Conservation (phyloP, 2,329 filamentous ascomycete species). For the Tolypocladium inflatum region DNA sequence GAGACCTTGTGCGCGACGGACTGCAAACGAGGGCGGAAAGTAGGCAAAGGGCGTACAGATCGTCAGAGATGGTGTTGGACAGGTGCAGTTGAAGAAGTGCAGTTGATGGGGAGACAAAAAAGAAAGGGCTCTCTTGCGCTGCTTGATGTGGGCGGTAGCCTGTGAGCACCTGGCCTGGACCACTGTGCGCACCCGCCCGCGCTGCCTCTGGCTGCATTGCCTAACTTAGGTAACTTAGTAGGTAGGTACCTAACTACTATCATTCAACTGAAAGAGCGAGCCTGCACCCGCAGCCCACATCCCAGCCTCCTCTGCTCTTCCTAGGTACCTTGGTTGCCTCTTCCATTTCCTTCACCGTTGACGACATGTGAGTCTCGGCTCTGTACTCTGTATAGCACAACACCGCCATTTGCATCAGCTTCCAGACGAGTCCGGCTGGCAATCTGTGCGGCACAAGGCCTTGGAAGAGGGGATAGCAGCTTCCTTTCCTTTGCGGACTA, state of each 20-base stretch:
- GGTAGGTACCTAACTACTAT: neutral
- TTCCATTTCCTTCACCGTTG: too few species aligned
- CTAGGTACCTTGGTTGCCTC: too few species aligned
- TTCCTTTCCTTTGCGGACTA: neutral
- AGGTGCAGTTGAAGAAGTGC: neutral
- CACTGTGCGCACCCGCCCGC: too few species aligned
- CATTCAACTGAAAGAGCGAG: neutral
- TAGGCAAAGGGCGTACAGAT: neutral
- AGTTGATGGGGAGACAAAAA: neutral
- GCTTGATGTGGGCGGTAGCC: too few species aligned
- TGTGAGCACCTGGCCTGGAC: too few species aligned
- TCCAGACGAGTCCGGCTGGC: too few species aligned
- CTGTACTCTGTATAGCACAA: too few species aligned
- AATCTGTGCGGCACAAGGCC: too few species aligned
- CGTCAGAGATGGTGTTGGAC: neutral
- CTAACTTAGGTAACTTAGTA: too few species aligned
- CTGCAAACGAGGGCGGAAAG: neutral
- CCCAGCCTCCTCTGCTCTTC: neutral
- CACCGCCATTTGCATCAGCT: too few species aligned
- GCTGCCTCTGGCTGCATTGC: too few species aligned
- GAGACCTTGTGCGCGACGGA: neutral
- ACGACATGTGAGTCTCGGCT: too few species aligned
- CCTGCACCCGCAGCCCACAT: neutral
- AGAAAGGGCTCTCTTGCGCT: neutral
- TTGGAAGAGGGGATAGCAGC: neutral